A percentile compares a stretch with the other conserved stretches of the same genome.
Conservation (phyloP, 139 green algal genomes). For the Chlorella vulgaris region DNA sequence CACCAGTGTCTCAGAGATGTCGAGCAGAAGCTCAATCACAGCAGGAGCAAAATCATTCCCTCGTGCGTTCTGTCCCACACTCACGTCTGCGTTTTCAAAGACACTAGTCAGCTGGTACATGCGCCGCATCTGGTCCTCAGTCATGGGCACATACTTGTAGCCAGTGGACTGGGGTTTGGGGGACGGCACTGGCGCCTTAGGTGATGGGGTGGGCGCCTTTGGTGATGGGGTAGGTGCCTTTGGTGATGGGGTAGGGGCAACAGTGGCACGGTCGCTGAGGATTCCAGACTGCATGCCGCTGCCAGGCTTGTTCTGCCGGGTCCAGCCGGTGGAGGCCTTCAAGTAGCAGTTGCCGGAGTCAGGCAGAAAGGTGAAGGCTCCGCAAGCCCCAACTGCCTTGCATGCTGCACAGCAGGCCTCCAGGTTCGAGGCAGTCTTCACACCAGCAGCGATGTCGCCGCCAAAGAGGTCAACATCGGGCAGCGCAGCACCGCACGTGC, state of each 20-base stretch:
- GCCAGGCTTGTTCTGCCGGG: neutral
- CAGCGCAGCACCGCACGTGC: neutral
- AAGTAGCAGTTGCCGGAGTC: neutral
- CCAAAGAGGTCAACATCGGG: slow-evolving; percentile 1
- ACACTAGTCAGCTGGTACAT: slow-evolving; percentile 42
- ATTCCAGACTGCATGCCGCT: neutral
- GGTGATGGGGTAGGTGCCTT: neutral
- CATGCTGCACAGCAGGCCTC: neutral
- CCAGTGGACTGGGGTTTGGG: neutral
- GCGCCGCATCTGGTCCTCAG: slow-evolving; percentile 29
- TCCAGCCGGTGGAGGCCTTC: neutral
- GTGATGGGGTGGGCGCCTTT: neutral
- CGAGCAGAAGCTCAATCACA: too few relatives aligned
- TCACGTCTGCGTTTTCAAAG: slow-evolving; percentile 41
- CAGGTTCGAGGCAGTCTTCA: neutral
- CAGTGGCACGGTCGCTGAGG: neutral
- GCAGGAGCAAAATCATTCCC: too few relatives aligned
- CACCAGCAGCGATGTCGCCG: neutral
- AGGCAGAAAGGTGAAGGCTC: slow-evolving; percentile 8
- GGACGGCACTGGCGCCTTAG: too few relatives aligned
- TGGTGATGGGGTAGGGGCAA: neutral
- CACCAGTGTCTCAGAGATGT: too few relatives aligned
- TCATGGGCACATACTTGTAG: slow-evolving; percentile 20
- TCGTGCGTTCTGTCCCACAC: neutral
- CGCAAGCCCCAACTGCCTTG: neutral